Base-by-base conservation (phyloP, 768 basidiomycete genomes). In the Naematelia encephala region DNA sequence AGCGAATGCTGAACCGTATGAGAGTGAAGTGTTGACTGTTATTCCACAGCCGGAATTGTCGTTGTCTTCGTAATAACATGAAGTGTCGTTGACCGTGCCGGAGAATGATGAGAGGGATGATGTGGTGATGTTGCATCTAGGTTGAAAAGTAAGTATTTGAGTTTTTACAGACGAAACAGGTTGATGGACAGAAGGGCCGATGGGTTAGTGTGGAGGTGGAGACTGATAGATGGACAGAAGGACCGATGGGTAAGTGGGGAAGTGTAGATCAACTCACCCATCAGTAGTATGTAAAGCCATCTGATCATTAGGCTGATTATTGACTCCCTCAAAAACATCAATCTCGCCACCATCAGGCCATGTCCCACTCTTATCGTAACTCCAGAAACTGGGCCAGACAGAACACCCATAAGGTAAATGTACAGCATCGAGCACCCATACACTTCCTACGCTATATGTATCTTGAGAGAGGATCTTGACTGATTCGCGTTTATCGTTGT, bases 271-370 rank as follows among this genome's bases (percentile, higher is more conserved):
- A 39, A 39, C 34, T 39, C 34, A 39, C 34, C 34, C 34, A 16
- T 39, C 60, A 21, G 81, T 79, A 0, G 88, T 88, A 73, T 91
- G 90, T 14, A 91, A 78, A 0, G 90, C 82, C 81, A 87, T 84
- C 70, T 87, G 86, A 61, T 86, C 88, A 54, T 79, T 78, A 2
- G 80, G 79, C 44, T 82, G 82, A 48, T 82, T 70, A 76, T 92
- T 91, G 61, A 91, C 85, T 29, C 85, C 87, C 74, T 92, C 90
- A 58, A 91, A 83, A 8, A 87, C 87, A 74, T 91, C 90, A 61
- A 88, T 86, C 70, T 89, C 86, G 16, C 72, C 72, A 2, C 61
- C 64, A 13, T 52, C 26, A 28, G 68, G 69, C 72, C 70, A 67
- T 46, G 59, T 60, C 12, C 60, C 22, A 50, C 62, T 72, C 64